phyloP scores from a whole-genome alignment of 805 yeast species.

The Kuraishia borneana region DNA sequence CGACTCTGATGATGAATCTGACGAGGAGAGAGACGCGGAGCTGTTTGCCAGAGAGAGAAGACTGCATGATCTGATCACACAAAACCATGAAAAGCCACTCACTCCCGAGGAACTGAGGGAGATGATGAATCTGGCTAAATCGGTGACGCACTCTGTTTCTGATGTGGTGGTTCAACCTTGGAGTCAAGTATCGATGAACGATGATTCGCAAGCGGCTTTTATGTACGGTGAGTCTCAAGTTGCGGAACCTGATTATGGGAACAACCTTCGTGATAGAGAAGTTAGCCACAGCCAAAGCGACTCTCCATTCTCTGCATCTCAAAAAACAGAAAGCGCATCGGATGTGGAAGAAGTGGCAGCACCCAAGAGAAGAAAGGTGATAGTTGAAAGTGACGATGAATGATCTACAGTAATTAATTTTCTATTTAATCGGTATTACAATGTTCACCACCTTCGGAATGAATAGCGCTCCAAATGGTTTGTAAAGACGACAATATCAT shows the following conservation, averaged over 20 bases:
- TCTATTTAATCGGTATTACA: slow-evolving; percentile 22
- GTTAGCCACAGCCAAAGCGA: not conserved
- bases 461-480: slow-evolving; percentile 41
- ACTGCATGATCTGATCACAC: slow-evolving; percentile 22
- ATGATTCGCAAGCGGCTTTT: no score
- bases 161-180: not conserved
- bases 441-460: slow-evolving; percentile 31
- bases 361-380: not conserved
- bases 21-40: slow-evolving; percentile 34
- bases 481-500: slow-evolving; percentile 76
- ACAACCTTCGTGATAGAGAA: no score
- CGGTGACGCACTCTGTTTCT: not conserved
- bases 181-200: no score
- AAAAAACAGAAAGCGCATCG: not conserved
- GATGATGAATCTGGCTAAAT: not conserved
- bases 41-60: slow-evolving; percentile 42
- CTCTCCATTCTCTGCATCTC: not conserved
- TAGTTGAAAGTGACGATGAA: not conserved
- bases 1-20: slow-evolving; percentile 56
- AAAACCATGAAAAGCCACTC: not conserved
- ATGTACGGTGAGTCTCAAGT: no score
- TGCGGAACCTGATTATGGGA: no score
- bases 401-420: slow-evolving; percentile 2
- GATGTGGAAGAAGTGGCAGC: not conserved
- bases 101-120: not conserved